A percentile compares a stretch with the other conserved stretches of the same genome.
Evolutionary conservation across 257 asterid species (phyloP).

Genomic region (Mitragyna speciosa): DNA sequence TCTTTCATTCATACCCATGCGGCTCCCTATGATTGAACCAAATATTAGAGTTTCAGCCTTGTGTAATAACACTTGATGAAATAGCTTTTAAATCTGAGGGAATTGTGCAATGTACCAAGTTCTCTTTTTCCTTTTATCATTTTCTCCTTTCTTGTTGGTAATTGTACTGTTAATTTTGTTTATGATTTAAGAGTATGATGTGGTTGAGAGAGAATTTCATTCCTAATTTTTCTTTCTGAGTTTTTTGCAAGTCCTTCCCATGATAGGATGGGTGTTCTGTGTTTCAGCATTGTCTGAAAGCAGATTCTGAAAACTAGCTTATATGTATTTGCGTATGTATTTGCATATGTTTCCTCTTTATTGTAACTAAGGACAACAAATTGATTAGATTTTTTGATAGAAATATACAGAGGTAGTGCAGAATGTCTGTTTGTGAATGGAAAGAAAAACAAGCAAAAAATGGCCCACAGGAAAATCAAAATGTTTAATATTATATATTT

Average conservation of each 20-base stretch:
- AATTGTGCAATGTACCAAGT: neutral
- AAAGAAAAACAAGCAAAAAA: neutral
- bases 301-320: too few relatives aligned
- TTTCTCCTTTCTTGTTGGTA: neutral
- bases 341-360: neutral
- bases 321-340: too few relatives aligned
- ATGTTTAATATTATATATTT: neutral
- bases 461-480: neutral
- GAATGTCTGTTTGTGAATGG: too few relatives aligned
- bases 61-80: slow-evolving; percentile 6
- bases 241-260: neutral
- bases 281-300: slow-evolving; percentile 12
- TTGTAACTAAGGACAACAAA: neutral
- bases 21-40: slow-evolving; percentile 4
- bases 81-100: neutral
- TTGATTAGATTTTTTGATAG: neutral
- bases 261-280: neutral
- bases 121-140: neutral
- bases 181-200: neutral
- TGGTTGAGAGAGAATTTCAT: neutral
- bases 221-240: neutral
- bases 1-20: neutral
- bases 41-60: slow-evolving; percentile 6
- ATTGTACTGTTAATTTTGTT: neutral
- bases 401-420: too few relatives aligned